These are phyloP conservation scores for Candida freyschussii DNA, from an alignment of 1,139 yeast genomes.

Conservation along the genomic window DNA sequence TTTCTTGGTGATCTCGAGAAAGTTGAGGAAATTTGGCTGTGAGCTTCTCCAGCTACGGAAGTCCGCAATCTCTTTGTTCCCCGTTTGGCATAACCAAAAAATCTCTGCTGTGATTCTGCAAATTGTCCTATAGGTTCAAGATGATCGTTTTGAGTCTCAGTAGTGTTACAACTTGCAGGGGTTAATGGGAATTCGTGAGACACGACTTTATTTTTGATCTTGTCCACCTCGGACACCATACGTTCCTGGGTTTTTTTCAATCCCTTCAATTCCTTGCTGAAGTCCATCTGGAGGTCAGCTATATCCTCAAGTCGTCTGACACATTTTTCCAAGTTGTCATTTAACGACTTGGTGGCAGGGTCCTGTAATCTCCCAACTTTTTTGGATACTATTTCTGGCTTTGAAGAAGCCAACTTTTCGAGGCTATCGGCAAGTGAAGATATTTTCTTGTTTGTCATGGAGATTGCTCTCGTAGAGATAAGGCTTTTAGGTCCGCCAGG, in stretches of 20 bases:
- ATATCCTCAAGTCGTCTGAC: slow-evolving; percentile 2
- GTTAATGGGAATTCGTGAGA: too few species aligned
- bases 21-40: too few species aligned
- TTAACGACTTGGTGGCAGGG: background rate
- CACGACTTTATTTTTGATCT: background rate
- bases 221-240: background rate
- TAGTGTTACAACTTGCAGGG: too few species aligned
- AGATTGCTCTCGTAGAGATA: background rate
- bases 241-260: slow-evolving; percentile 1
- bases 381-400: background rate
- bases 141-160: too few species aligned
- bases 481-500: too few species aligned
- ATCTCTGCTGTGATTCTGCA: too few species aligned
- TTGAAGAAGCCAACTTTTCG: background rate
- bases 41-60: too few species aligned
- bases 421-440: background rate
- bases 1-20: too few species aligned
- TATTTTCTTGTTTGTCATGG: background rate
- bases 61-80: too few species aligned
- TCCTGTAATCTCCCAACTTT: background rate
- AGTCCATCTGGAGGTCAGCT: slow-evolving; percentile 1
- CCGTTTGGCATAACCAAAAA: too few species aligned
- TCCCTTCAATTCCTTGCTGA: background rate
- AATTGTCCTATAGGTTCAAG: too few species aligned
- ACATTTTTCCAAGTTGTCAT: slow-evolving; percentile 4